Conservation (phyloP, 1,284 basidiomycete genomes). For the Pisolithus thermaeus region DNA sequence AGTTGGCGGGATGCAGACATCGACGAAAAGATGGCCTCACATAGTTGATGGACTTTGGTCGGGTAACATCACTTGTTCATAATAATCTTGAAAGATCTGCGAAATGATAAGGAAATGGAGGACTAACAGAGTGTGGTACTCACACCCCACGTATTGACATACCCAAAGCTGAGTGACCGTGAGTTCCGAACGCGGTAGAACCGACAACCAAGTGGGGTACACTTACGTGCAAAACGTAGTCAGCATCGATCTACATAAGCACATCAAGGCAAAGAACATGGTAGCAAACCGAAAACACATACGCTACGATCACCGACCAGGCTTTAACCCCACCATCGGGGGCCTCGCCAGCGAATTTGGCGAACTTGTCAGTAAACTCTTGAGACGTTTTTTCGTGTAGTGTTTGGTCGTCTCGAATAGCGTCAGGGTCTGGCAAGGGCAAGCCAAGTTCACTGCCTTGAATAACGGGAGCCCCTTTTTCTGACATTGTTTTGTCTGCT, state of each 20-base stretch:
- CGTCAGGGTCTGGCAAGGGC: background rate
- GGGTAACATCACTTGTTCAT: conserved; percentile 26
- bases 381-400: background rate
- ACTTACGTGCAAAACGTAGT: conserved; percentile 9
- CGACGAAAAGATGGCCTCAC: conserved; percentile 3
- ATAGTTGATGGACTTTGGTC: conserved; percentile 26
- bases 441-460: background rate
- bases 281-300: conserved; percentile 9
- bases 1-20: background rate
- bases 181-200: background rate
- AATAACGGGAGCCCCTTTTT: background rate
- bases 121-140: background rate
- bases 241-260: conserved; percentile 13
- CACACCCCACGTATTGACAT: background rate
- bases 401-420: background rate
- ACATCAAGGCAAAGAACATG: background rate
- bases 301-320: conserved; percentile 47
- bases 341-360: conserved; percentile 22
- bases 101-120: background rate
- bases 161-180: background rate
- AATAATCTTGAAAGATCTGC: conserved; percentile 33
- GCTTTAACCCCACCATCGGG: conserved; percentile 51
- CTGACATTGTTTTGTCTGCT: background rate
- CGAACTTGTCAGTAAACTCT: conserved; percentile 8
- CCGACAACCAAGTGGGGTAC: too few relatives aligned